Conservation (phyloP, 2,329 filamentous ascomycete genomes). For the Fusarium nurragi region DNA sequence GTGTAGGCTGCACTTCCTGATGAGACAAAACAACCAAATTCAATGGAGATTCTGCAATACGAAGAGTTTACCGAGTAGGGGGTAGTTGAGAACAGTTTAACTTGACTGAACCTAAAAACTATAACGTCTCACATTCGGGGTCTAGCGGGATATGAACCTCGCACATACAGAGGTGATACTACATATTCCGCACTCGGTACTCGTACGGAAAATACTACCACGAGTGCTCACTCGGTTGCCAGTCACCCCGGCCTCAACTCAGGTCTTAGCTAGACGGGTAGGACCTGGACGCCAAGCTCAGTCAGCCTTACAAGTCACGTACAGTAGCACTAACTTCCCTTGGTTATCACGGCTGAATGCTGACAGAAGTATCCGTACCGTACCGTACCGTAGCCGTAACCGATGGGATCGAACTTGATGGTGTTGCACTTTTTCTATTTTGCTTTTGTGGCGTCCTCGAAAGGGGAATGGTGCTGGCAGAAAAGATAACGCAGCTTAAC, state of each 20-base stretch:
- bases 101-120: no score
- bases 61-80: no score
- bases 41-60: no score
- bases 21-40: no score
- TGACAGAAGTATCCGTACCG: neutral
- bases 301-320: neutral
- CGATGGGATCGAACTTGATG: neutral
- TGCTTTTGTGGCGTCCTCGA: slow-evolving; percentile 13
- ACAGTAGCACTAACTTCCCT: neutral
- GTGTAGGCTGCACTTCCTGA: neutral
- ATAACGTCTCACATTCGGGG: no score
- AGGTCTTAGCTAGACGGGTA: neutral
- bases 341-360: neutral
- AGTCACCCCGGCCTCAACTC: neutral
- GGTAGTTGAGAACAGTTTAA: no score
- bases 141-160: neutral
- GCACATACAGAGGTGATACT: neutral
- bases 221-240: neutral
- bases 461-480: slow-evolving; percentile 5
- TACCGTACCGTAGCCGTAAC: neutral
- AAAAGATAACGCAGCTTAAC: neutral
- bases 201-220: neutral
- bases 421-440: neutral
- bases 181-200: neutral
- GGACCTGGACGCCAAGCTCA: neutral